Percentiles rank a stretch among this genome's conserved stretches.
phyloP scores from a whole-genome alignment of 75 land plant species.

The Pinus tabuliformis region DNA sequence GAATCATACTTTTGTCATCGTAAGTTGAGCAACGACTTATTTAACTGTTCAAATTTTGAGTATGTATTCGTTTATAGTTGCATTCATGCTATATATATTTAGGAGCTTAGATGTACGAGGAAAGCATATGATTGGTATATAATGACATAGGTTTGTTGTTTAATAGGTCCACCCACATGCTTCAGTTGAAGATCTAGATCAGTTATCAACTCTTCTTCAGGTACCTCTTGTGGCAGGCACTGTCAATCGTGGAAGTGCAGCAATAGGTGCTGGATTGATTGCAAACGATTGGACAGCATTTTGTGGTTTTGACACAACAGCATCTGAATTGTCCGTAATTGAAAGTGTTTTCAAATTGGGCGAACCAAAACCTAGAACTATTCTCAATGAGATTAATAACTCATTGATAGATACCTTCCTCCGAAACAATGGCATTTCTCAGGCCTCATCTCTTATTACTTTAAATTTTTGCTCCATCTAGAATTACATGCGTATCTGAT shows the following conservation, averaged over 20 bases:
- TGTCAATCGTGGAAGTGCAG: slow-evolving; percentile 94
- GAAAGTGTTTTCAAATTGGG: slow-evolving; percentile 92
- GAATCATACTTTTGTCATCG: not conserved
- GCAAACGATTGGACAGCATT: slow-evolving; percentile 98
- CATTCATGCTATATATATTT: no score
- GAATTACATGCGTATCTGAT: no score
- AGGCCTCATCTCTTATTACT: not conserved
- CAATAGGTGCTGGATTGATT: slow-evolving; percentile 85
- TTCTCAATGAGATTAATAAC: slow-evolving; percentile 90
- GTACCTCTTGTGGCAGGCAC: slow-evolving; percentile 98
- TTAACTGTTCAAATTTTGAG: not conserved
- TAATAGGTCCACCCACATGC: slow-evolving; percentile 93
- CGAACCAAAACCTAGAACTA: slow-evolving; percentile 82
- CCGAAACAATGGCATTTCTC: not conserved
- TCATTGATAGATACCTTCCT: slow-evolving; percentile 82
- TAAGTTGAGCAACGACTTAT: not conserved
- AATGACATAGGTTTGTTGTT: not conserved
- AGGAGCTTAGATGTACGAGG: no score
- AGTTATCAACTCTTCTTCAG: slow-evolving; percentile 90
- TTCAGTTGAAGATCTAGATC: slow-evolving; percentile 90
- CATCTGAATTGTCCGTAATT: slow-evolving; percentile 89
- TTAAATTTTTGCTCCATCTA: not conserved
- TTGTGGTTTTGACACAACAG: slow-evolving; percentile 94
- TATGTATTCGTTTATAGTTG: not conserved
- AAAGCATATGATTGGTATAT: not conserved